Conservation (phyloP, 1,139 yeast species). For the Citeromyces hawaiiensis region DNA sequence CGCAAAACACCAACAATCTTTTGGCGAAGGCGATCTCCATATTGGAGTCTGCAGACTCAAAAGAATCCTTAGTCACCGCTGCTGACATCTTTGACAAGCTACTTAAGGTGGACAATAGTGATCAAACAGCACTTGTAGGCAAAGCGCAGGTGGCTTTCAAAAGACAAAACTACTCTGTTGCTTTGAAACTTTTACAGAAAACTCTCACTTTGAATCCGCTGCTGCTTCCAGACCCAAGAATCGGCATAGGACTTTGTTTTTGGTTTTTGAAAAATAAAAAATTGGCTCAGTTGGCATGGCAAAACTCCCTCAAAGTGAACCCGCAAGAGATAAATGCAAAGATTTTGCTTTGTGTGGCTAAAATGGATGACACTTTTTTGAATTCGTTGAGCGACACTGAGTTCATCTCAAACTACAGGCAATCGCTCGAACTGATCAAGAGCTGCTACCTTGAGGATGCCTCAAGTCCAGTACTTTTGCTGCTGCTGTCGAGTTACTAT, state of each 20-base stretch:
- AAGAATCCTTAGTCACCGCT: conserved; percentile 39
- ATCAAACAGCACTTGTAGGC: conserved; percentile 70
- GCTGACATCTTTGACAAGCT: conserved; percentile 46
- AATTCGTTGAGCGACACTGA: conserved; percentile 46
- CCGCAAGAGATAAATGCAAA: conserved; percentile 48
- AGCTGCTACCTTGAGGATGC: conserved; percentile 17
- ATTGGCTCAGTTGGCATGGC: conserved; percentile 77
- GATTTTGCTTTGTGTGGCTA: conserved; percentile 52
- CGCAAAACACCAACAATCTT: conserved; percentile 9
- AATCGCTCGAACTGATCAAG: conserved; percentile 25
- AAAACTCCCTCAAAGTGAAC: conserved; percentile 58
- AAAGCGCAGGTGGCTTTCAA: conserved; percentile 72
- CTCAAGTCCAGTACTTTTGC: conserved; percentile 15
- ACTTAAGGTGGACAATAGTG: conserved; percentile 31
- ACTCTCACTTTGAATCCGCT: conserved; percentile 66
- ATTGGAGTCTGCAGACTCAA: conserved; percentile 11
- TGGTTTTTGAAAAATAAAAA: conserved; percentile 76
- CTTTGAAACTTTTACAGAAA: conserved; percentile 75
- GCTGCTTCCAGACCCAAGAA: conserved; percentile 80
- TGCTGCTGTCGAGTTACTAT: conserved; percentile 18
- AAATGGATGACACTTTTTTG: conserved; percentile 51
- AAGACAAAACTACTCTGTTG: conserved; percentile 59
- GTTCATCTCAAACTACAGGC: conserved; percentile 35
- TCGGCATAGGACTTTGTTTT: conserved; percentile 90
- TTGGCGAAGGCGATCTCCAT: conserved; percentile 14